A percentile compares a stretch with the other conserved stretches of the same genome.
Conservation (phyloP, 257 asterid genomes). For the Jacaranda copaia region DNA sequence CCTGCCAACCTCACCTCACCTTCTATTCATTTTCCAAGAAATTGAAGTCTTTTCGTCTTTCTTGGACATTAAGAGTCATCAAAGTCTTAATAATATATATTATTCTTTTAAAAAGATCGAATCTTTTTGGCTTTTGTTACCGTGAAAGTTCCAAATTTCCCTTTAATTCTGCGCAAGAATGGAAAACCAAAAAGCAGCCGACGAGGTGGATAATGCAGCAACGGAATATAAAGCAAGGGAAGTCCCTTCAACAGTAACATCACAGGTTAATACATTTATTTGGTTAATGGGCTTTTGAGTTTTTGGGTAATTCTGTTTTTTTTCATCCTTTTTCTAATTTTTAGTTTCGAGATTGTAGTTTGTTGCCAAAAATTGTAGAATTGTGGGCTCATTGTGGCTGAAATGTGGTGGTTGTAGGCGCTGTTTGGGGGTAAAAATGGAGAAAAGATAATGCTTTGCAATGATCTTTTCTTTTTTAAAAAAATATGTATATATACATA, state of each 20-base stretch:
- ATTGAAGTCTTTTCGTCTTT: not conserved
- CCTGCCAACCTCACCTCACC: constrained; percentile 38
- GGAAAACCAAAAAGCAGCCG: constrained; percentile 40
- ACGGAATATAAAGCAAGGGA: constrained; percentile 31
- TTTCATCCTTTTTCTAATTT: too few species aligned
- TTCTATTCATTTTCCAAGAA: constrained; percentile 23
- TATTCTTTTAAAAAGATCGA: not conserved
- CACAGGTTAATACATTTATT: constrained; percentile 40
- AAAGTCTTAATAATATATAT: not conserved
- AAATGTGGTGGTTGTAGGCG: constrained; percentile 14
- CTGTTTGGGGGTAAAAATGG: constrained; percentile 11
- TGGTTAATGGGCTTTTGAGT: constrained; percentile 15
- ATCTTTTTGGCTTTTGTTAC: not conserved
- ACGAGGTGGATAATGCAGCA: constrained; percentile 34
- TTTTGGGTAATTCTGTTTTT: not conserved
- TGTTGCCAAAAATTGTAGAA: constrained; percentile 17
- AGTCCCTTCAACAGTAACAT: constrained; percentile 33
- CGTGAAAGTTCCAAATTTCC: constrained; percentile 11
- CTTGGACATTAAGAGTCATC: constrained; percentile 8
- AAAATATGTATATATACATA: too few species aligned
- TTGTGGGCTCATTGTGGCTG: constrained; percentile 34
- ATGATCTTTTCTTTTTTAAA: not conserved
- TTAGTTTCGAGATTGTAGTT: constrained; percentile 7
- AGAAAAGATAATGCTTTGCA: not conserved
- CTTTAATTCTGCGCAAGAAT: constrained; percentile 23